Conservation (phyloP, 805 yeast species). For the Scheffersomyces coipomensis region DNA sequence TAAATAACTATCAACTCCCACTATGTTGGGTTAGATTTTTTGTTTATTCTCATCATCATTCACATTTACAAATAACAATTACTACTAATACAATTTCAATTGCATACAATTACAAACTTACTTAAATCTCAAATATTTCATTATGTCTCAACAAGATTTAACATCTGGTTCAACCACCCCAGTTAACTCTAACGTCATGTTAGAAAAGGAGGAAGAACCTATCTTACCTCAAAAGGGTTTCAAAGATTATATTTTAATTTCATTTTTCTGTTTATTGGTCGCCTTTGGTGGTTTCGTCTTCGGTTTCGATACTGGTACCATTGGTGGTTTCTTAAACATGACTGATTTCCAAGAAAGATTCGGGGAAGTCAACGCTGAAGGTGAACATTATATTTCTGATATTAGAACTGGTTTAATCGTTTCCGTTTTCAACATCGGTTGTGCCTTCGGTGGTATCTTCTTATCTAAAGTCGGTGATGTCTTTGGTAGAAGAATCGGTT, state of each 20-base stretch:
- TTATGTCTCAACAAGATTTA: slow-evolving; percentile 18
- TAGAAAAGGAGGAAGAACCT: slow-evolving; percentile 20
- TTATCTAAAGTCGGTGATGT: slow-evolving; percentile 57
- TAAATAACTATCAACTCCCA: no score
- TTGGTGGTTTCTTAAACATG: slow-evolving; percentile 69
- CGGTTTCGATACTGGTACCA: slow-evolving; percentile 79
- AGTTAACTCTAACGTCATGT: slow-evolving; percentile 13
- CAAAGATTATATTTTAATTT: slow-evolving; percentile 32
- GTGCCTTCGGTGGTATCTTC: slow-evolving; percentile 69
- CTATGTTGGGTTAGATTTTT: no score
- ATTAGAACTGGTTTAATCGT: slow-evolving; percentile 52
- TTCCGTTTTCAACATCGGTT: slow-evolving; percentile 62
- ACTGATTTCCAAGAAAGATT: slow-evolving; percentile 50
- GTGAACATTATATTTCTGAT: slow-evolving; percentile 39
- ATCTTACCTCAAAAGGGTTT: slow-evolving; percentile 23
- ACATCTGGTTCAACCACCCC: slow-evolving; percentile 33
- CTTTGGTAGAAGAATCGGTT: slow-evolving; percentile 58
- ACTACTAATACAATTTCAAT: no score
- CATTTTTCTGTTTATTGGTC: slow-evolving; percentile 48
- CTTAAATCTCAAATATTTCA: not conserved
- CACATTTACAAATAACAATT: no score
- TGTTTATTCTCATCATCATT: no score
- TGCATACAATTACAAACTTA: not conserved
- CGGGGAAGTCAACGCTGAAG: slow-evolving; percentile 42
- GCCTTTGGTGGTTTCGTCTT: slow-evolving; percentile 78